Base-by-base conservation (phyloP, 352 stramenopile species). In the Pilasporangium apinafurcum region DNA sequence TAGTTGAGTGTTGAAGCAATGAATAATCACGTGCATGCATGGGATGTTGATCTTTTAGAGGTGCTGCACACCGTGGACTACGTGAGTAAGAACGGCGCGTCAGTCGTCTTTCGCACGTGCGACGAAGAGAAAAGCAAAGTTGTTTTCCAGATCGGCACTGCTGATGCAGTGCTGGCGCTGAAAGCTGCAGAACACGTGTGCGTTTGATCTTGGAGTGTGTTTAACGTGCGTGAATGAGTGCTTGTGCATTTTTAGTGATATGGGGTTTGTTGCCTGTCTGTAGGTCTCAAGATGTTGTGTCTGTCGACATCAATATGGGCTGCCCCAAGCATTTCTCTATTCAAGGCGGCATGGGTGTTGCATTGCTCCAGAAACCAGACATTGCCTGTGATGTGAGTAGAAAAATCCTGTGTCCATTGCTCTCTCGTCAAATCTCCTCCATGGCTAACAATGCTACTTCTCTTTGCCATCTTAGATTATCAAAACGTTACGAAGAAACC, bases 221-320 rank as follows among this genome's bases (percentile, higher is more conserved):
- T 26, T 36, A 21, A 13, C 22, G 7, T 22, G 29, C 27, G 10
- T 12, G 29, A 9, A 22, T n/a, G 5, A 34, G 6, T 30, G 1
- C 27, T 35, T 13, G 16, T 31, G 42, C 21, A 43, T 40, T 8
- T 18, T 4, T 24, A 47, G 28, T 21, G 10, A 28, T 13, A 28
- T 8, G 45, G 5, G 13, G 13, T 9, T 38, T 14, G 2, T 30
- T 43, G 2, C 28, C 3, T 9, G 12, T 21, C 7, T 46, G 17
- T 36, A 90, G 78, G 5, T 68, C 78, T 17, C 56, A 82, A 3
- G 89, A 97, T 51, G 87, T 97, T 8, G 79, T 77, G 6, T 74
- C 83, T n/a, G 67, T 97, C 24, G 88, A 97, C 53, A 78, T 97
- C 52, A 97, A 97, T 58, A 97, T 97, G 91, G 91, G 91, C 42